These are phyloP conservation scores for Kuraishia hungarica DNA, from an alignment of 805 yeast genomes.

Conservation along the genomic window DNA sequence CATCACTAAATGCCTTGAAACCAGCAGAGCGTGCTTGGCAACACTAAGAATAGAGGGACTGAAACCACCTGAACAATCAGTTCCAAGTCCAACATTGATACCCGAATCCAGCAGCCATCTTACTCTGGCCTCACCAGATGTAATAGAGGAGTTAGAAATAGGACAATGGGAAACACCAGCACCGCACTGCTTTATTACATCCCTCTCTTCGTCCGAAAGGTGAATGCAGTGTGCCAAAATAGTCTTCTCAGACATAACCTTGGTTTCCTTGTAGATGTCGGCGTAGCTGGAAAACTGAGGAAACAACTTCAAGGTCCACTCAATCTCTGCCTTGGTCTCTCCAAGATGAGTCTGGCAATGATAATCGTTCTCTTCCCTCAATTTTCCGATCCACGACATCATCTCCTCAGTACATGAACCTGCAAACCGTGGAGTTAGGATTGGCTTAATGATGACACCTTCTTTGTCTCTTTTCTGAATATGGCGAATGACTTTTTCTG, in stretches of 20 bases:
- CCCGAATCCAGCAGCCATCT: conserved; percentile 51
- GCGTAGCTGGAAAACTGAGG: conserved; percentile 66
- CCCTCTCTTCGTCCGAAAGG: conserved; percentile 51
- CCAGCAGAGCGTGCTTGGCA: conserved; percentile 60
- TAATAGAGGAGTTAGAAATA: conserved; percentile 70
- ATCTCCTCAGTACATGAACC: conserved; percentile 68
- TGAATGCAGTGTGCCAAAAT: conserved; percentile 84
- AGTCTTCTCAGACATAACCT: conserved; percentile 51
- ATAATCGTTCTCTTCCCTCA: conserved; percentile 33
- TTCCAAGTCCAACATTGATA: conserved; percentile 69
- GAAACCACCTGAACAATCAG: conserved; percentile 68
- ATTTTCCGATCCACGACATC: conserved; percentile 47
- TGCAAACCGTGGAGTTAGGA: conserved; percentile 86
- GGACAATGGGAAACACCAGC: conserved; percentile 88
- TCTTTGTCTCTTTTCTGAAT: conserved; percentile 40
- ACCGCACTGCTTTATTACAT: conserved; percentile 37
- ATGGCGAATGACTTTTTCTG: conserved; percentile 44
- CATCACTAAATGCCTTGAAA: conserved; percentile 60
- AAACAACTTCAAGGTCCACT: conserved; percentile 58
- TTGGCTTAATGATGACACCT: conserved; percentile 49
- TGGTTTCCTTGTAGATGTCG: conserved; percentile 58
- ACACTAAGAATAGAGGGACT: conserved; percentile 50
- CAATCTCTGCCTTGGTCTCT: conserved; percentile 67
- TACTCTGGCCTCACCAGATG: conserved; percentile 82
- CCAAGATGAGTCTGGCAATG: conserved; percentile 82